Percentiles rank a stretch among this genome's conserved stretches.
phyloP scores from a whole-genome alignment of 1,139 yeast genomes.

The Blastobotrys raffinosifermentans region DNA sequence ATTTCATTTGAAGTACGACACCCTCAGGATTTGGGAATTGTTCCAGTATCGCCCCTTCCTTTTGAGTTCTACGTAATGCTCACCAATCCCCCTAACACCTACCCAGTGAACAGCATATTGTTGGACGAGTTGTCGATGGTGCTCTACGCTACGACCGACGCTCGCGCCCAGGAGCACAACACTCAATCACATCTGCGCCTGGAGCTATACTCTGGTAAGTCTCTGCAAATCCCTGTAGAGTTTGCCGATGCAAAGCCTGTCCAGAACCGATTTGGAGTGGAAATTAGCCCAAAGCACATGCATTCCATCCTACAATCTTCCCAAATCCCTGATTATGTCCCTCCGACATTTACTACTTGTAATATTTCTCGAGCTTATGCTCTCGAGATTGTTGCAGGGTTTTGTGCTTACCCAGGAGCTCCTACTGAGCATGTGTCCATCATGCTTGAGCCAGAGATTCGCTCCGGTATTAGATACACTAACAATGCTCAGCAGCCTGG shows the following conservation, averaged over 20 bases:
- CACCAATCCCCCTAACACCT: constrained; percentile 15
- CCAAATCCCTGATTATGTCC: constrained; percentile 43
- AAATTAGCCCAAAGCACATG: constrained; percentile 17
- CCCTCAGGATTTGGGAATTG: constrained; percentile 20
- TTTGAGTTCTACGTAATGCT: constrained; percentile 22
- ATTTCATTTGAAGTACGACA: constrained; percentile 27
- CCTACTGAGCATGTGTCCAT: constrained; percentile 23
- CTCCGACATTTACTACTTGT: constrained; percentile 56
- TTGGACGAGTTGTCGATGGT: constrained; percentile 21
- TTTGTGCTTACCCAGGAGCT: constrained; percentile 32
- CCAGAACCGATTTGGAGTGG: constrained; percentile 16
- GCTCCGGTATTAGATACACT: constrained; percentile 19
- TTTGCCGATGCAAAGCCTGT: constrained; percentile 12
- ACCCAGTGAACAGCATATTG: constrained; percentile 13
- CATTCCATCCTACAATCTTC: constrained; percentile 28
- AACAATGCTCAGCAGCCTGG: constrained; percentile 3
- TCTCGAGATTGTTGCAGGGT: constrained; percentile 42
- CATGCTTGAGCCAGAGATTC: constrained; percentile 16
- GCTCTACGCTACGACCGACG: constrained; percentile 25
- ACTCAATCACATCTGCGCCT: constrained; percentile 17
- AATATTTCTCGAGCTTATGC: constrained; percentile 48
- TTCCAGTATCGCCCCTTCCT: constrained; percentile 24
- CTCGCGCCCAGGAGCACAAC: constrained; percentile 25
- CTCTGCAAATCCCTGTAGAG: constrained; percentile 12
- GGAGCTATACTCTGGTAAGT: constrained; percentile 14